Conservation (phyloP, 495 filamentous ascomycete species). For the Podospora appendiculata region DNA sequence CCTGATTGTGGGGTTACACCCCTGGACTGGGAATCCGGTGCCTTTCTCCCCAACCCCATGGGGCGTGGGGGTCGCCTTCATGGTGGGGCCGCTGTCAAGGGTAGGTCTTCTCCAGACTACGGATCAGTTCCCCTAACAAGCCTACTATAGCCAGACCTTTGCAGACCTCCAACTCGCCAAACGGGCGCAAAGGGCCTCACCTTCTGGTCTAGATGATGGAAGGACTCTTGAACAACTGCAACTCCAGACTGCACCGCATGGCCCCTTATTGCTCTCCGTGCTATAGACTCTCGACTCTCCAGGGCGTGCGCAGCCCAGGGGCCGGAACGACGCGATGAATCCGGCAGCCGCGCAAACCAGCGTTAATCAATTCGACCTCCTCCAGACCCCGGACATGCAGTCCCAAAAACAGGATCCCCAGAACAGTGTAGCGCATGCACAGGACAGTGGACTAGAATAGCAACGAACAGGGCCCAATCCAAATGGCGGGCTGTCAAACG, state of each 20-base stretch:
- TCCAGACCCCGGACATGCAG: not conserved
- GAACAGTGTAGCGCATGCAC: no score
- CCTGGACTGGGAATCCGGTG: not conserved
- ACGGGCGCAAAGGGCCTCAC: not conserved
- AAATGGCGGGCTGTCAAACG: not conserved
- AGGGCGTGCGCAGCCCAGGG: no score
- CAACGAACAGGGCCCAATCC: no score
- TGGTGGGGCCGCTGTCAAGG: not conserved
- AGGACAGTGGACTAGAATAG: no score
- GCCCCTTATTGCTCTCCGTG: no score
- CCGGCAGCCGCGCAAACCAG: constrained; percentile 7
- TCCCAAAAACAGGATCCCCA: not conserved
- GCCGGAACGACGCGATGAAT: no score
- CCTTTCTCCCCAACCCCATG: constrained; percentile 11
- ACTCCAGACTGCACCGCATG: no score
- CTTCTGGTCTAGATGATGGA: not conserved
- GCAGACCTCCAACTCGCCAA: no score
- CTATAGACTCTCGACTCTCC: no score
- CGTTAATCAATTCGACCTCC: not conserved
- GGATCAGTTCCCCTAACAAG: no score
- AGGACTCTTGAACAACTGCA: not conserved
- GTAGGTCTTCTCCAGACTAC: no score
- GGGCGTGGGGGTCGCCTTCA: constrained; percentile 22
- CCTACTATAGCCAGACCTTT: no score
- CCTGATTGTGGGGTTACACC: constrained; percentile 17